These are phyloP conservation scores for Gypsophila paniculata DNA, from an alignment of 179 eudicot genomes.

Conservation along the genomic window DNA sequence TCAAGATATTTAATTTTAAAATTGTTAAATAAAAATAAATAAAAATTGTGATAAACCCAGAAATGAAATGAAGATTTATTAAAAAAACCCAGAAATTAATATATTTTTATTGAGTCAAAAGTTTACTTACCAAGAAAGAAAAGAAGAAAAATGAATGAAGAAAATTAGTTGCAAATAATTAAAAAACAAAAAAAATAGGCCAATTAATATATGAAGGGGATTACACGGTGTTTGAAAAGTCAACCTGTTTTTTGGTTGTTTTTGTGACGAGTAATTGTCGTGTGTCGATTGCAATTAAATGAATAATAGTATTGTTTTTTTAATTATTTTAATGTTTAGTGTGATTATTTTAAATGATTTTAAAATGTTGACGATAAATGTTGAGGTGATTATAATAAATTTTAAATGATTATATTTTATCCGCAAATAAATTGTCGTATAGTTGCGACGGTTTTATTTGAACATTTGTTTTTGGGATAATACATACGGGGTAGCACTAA, in stretches of 20 bases:
- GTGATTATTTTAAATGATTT: no score
- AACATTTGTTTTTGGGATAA: no score
- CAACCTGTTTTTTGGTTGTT: slow-evolving; percentile 10
- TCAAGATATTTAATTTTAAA: neutral
- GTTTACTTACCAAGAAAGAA: slow-evolving; percentile 20
- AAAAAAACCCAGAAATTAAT: no score
- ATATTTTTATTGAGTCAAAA: neutral
- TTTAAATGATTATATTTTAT: no score
- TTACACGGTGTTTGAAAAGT: neutral
- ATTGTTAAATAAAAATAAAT: neutral
- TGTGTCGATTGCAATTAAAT: no score
- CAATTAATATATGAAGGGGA: neutral
- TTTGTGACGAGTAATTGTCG: neutral
- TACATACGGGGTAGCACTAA: no score
- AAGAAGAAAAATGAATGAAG: neutral
- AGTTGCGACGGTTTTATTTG: no score
- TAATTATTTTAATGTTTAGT: no score
- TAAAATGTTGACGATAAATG: no score
- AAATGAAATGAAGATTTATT: neutral
- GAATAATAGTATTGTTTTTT: no score
- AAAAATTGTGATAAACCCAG: neutral
- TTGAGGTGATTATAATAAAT: no score
- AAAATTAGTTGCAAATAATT: neutral
- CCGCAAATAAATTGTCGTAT: no score
- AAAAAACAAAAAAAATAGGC: neutral